Evolutionary conservation across 2,329 filamentous ascomycete species (phyloP), one percentile per base, ranked within the genome.

Genomic region (Aspergillus costaricaensis): DNA sequence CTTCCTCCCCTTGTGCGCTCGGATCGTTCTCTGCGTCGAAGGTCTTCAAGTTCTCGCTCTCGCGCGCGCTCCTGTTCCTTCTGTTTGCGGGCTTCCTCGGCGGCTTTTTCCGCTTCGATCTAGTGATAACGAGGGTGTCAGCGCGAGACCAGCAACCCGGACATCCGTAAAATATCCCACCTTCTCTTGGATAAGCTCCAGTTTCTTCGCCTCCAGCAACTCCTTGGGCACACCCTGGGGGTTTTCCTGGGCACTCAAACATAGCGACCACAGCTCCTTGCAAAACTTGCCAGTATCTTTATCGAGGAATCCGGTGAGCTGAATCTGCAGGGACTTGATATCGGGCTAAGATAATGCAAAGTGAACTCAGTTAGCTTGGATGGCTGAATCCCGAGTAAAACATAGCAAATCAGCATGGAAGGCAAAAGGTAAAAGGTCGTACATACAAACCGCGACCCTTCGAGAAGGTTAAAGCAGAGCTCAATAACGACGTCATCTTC

Each of bases 401-500:
- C 10, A 47, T 30, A 43, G 39, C 38, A 17, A 44, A 15, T 17
- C 23, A 23, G 17, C 38, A 57, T 36, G 0, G 5, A 36, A 36
- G 12, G 52, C 41, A 19, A 58, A 25, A 49, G 12, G 38, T 19
- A 58, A 25, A 49, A 14, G 39, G 51, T 6, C 27, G 14, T 49
- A 83, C 90, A 68, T 80, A 96, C 93, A 75, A 86, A 90, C 74
- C 90, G 87, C 19, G 86, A 80, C 51, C 88, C 88, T 74, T 98
- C 93, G 30, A 90, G 75, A 49, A 88, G 75, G 60, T 87, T 86
- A 77, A 86, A 88, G 68, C 85, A 85, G 49, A 97, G 86, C 78
- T 97, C 93, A 66, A 95, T 95, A 3, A 98, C 90, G 53, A 99
- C 92, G 73, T 99, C 95, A 74, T 99, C 95, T 70, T 99, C 95